Conservation (phyloP, 306 rosid genomes). For the Malus asiatica region DNA sequence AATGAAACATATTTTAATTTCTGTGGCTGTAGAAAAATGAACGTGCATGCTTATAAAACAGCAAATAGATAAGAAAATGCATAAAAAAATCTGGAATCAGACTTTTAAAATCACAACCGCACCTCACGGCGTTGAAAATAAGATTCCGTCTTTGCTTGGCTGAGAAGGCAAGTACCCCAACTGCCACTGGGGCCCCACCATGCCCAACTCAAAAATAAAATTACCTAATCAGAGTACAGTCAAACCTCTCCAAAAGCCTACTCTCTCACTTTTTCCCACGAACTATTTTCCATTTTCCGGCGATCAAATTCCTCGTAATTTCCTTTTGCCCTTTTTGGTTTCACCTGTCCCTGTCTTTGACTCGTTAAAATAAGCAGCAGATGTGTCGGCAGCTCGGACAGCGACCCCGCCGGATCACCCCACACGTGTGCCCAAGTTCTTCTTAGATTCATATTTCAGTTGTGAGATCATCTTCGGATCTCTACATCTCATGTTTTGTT, state of each 20-base stretch:
- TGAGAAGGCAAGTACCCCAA: neutral
- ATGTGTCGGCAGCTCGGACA: constrained; percentile 17
- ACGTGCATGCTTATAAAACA: no score
- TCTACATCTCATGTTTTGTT: neutral
- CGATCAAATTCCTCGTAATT: neutral
- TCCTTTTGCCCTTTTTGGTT: neutral
- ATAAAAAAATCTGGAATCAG: neutral
- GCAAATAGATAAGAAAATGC: no score
- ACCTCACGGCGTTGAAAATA: neutral
- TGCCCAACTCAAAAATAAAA: neutral
- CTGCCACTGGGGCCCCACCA: neutral
- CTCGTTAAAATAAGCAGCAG: neutral
- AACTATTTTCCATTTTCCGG: neutral
- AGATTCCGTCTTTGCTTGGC: neutral
- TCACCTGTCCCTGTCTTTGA: constrained; percentile 11
- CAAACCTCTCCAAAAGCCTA: constrained; percentile 8
- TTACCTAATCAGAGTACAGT: neutral
- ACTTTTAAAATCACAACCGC: neutral
- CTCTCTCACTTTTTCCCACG: neutral
- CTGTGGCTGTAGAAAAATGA: neutral
- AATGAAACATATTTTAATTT: neutral
- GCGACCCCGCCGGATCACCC: constrained; percentile 4
- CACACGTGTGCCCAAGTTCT: constrained; percentile 4
- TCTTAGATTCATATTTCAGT: neutral
- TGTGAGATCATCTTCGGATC: neutral